Evolutionary conservation across 176 grass and related monocot species (phyloP).

Genomic region (Metroxylon sagu): DNA sequence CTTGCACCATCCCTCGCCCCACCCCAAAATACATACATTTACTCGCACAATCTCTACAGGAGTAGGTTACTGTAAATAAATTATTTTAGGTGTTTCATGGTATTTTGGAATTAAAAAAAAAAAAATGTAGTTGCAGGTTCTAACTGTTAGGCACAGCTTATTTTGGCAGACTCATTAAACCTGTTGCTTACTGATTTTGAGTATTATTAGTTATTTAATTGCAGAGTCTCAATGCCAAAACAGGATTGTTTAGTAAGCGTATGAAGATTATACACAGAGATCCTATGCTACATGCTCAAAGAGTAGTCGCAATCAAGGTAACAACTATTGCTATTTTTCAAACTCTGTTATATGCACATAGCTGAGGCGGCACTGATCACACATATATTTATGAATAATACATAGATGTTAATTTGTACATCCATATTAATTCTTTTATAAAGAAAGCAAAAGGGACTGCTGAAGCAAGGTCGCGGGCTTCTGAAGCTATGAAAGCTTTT

Average conservation of each 20-base stretch:
- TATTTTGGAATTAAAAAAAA: no score
- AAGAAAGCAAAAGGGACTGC: conserved; percentile 69
- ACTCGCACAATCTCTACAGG: no score
- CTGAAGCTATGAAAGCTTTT: conserved; percentile 60
- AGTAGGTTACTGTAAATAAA: no score
- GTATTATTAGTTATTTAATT: conserved; percentile 57
- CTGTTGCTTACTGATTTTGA: conserved; percentile 13
- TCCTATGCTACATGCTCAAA: conserved; percentile 69
- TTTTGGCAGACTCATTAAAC: neutral
- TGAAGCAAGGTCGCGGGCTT: conserved; percentile 71
- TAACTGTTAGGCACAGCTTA: neutral
- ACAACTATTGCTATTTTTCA: neutral
- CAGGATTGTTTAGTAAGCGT: conserved; percentile 83
- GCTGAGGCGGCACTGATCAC: neutral
- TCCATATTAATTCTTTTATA: neutral
- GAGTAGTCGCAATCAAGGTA: conserved; percentile 89
- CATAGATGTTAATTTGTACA: no score
- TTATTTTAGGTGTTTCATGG: no score
- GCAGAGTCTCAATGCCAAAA: conserved; percentile 99
- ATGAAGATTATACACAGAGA: conserved; percentile 90
- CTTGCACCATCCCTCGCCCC: no score
- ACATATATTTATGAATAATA: no score
- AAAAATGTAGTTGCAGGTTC: no score
- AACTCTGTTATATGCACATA: neutral
- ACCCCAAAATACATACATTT: no score